Evolutionary conservation across 306 rosid species (phyloP).

Genomic region (Gastrolobium bilobum): DNA sequence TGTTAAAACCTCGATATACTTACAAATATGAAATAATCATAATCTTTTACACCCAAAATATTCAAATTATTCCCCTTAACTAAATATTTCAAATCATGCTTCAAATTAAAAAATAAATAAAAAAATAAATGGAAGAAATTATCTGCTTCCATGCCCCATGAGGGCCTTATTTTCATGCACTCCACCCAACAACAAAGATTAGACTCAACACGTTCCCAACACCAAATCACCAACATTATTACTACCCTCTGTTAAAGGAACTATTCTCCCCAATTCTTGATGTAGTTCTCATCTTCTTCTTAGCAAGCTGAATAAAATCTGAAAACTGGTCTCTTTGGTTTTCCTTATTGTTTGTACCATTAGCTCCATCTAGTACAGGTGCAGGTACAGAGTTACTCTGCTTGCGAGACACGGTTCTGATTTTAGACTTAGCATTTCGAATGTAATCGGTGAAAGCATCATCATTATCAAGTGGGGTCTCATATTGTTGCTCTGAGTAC

Average conservation of each 20-base stretch:
- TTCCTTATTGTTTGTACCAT: conserved; percentile 27
- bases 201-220: not conserved
- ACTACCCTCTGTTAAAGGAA: conserved; percentile 46
- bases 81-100: not conserved
- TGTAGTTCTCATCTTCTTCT: conserved; percentile 52
- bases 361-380: conserved; percentile 1
- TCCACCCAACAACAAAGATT: not conserved
- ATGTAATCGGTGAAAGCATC: conserved; percentile 55
- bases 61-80: conserved; percentile 22
- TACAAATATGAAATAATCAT: conserved; percentile 15
- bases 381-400: conserved; percentile 19
- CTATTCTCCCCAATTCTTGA: conserved; percentile 47
- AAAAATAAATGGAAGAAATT: not conserved
- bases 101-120: not conserved
- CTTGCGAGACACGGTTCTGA: conserved; percentile 46
- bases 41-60: not conserved
- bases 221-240: not conserved
- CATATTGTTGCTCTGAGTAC: conserved; percentile 16
- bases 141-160: not conserved
- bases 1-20: not conserved
- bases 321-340: conserved; percentile 54
- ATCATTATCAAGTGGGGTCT: conserved; percentile 42
- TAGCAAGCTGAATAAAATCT: conserved; percentile 54
- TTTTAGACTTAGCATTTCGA: conserved; percentile 25
- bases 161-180: conserved; percentile 16